These are phyloP conservation scores for Cordia subcordata DNA, from an alignment of 257 asterid genomes.

Conservation along the genomic window DNA sequence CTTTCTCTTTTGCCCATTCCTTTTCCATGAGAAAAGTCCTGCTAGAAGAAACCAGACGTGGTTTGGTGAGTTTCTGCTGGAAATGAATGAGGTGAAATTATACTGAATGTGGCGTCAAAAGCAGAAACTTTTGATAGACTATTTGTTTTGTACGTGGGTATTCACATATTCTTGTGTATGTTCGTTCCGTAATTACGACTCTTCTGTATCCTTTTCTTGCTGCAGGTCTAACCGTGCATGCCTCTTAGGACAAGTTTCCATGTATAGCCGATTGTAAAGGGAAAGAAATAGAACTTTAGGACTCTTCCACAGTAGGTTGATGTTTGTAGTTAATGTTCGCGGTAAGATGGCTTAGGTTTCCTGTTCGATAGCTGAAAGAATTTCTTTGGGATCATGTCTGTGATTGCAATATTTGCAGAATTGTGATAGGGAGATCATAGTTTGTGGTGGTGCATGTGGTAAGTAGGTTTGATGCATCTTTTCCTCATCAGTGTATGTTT, in stretches of 20 bases:
- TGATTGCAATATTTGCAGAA: not conserved
- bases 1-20: no score
- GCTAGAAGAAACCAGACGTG: no score
- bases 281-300: not conserved
- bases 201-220: not conserved
- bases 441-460: not conserved
- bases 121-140: no score
- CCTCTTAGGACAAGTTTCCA: not conserved
- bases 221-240: not conserved
- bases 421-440: not conserved
- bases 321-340: not conserved
- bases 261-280: not conserved
- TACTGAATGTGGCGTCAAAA: no score
- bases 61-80: no score
- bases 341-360: not conserved
- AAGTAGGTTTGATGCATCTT: not conserved
- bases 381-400: not conserved
- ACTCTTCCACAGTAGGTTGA: not conserved
- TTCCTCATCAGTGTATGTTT: not conserved
- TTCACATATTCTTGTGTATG: no score
- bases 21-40: no score
- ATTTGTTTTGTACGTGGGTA: no score
- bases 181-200: no score
- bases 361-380: not conserved
- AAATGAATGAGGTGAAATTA: no score